Evolutionary conservation across 192 early-diverging fungal genomes (phyloP), one percentile per base, ranked within the genome.

Genomic region (Spizellomyces sp.): DNA sequence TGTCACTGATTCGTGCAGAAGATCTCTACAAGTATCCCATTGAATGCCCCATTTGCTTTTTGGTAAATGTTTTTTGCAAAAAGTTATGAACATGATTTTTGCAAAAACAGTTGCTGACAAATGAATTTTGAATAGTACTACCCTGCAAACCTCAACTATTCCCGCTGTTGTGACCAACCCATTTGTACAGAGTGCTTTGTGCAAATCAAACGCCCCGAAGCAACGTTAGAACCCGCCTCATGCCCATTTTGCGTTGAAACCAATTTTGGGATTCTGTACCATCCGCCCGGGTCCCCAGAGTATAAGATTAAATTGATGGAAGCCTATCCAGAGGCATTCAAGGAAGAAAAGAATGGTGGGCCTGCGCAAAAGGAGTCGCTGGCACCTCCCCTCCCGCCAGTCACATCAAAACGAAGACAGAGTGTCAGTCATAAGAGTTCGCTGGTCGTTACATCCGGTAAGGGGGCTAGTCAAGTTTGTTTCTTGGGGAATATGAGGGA

Each of bases 141-240:
- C 72, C 94, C 95, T 15, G 76, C 85, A 65, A 94, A 95, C 80
- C 93, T 94, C 80, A 98, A 98, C 81, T 88, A 91, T 75, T 92
- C 95, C 15, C 80, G 91, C 42, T 98, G 95, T 80, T 98, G 95
- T 81, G 91, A 93, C 75, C 91, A 96, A 72, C 95, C 95, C 8
- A 93, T 98, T 65, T 98, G 95, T 82, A 95, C 95, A 9, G 95
- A 98, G 70, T 98, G 95, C 75, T 98, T 98, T 86, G 90, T 96
- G 52, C 95, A 98, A 84, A 93, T 98, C 62, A 92, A 94, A 74
- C 89, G 95, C 43, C 88, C 92, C 54, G 86, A 85, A 52, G 58
- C 75, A 43, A 88, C 67, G 9, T 69, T 87, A 52, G 93, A 92
- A 44, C 84, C 92, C 0, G 89, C 93, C 9, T 75, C 80, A 44